Base-by-base conservation (phyloP, 805 yeast genomes). In the Barnettozyma populi region DNA sequence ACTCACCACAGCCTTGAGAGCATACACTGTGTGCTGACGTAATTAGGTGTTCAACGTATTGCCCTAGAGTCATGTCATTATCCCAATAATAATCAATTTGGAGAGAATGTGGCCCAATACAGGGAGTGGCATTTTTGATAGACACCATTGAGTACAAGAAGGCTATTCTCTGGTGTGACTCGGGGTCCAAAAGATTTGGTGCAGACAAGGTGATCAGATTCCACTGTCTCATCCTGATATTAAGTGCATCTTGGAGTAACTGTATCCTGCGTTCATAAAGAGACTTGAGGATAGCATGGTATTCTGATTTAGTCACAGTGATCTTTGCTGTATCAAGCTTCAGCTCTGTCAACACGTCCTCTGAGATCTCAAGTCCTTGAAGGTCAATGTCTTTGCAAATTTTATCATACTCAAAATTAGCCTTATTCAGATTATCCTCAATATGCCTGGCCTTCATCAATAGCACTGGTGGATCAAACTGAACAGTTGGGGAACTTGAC, bases 1-100 rank as follows among this genome's bases (percentile, higher is more conserved):
- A 59, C 18, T 84, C 80, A 0, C 86, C 89, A 67, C 98, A 94
- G 1, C 85, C 89, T 51, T 89, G 96, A 0, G 82, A 74, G 62
- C 99, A 94, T 0, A 71, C 66, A 45, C 74, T 78, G 21, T 73
- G 68, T 1, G 88, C 81, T n/a, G 86, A 83, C 6, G 76, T 69
- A 49, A 89, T 83, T 35, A 82, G 72, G 46, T 84, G 86, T 59
- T 95, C 97, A 38, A 94, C 79, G 55, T 83, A 89, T 57, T 86
- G 87, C 1, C 99, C 99, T 38, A 95, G 66, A 9, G 96, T 83
- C 60, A 86, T 84, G 63, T 95, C 99, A 49, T 84, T 86, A 43
- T 89, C 96, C 71, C 96, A 81, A 62, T 92, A 94, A 60, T 76
- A 95, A 52, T 90, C 97, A 43, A 90, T 83, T 2, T 82, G 79